Evolutionary conservation across 345 rosid species (phyloP), one percentile per base, ranked within the genome.

Genomic region (Streptanthus diversifolius): DNA sequence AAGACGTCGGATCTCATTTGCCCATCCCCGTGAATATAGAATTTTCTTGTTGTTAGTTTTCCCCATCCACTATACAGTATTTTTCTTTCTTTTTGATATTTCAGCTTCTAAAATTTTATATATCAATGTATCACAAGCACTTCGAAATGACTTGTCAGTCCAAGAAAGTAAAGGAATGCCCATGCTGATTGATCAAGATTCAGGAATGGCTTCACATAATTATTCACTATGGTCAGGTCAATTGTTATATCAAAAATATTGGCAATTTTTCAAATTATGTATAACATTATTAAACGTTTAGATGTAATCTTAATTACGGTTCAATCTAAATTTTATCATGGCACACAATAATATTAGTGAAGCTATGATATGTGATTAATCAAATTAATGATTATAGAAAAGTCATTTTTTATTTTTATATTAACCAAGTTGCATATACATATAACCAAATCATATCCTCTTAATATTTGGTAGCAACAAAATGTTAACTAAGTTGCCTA

Each of bases 151-250:
- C 63, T 58, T 58, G 63, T 35, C 44, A 58, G 17, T 35, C 63
- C 43, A 35, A 18, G 44, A 58, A 58, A 35, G 29, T 19, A 10
- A 58, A 57, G 27, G 44, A 58, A 58, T 35, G 63, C 44, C 44
- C 63, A 58, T 58, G 29, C 6, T 12, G 29, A 58, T 35, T 35
- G 24, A 32, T 56, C 60, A 37, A 3, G 18, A 52, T 52, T 52
- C 37, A 57, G 63, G 63, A 58, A 57, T 57, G 43, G 63, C 63
- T 58, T 58, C 44, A 58, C 63, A 35, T 57, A 11, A 33, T 18
- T 57, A 58, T 35, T 19, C 63, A 19, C 29, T 35, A 58, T 11
- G 44, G 44, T 35, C 63, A 35, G 44, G 63, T 35, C 63, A 35
- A 58, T 5, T 11, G 29, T 19, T 13, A 18, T 10, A 19, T 15